Conservation (phyloP, 257 asterid species). For the Lycium ferocissimum region DNA sequence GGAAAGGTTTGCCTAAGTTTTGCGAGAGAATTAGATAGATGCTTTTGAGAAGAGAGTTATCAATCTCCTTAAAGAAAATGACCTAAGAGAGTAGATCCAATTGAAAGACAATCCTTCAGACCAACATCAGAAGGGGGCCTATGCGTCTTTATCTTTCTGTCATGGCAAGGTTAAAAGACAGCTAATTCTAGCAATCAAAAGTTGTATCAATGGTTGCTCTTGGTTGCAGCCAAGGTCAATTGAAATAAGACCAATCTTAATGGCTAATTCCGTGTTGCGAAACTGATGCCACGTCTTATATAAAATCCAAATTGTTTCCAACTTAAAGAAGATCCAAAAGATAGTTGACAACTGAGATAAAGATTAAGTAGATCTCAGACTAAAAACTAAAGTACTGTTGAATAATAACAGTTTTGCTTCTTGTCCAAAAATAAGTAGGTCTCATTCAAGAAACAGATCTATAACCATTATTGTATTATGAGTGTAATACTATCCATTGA, state of each 20-base stretch:
- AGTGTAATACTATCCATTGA: not conserved
- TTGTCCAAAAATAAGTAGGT: not conserved
- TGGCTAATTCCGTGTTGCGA: not conserved
- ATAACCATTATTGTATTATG: not conserved
- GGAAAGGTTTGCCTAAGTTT: not conserved
- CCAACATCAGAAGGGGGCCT: not conserved
- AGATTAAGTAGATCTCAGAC: too few relatives aligned
- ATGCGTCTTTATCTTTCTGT: not conserved
- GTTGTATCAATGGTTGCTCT: not conserved
- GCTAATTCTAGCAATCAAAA: not conserved
- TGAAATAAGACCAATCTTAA: not conserved
- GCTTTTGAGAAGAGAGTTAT: not conserved
- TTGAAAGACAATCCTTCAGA: not conserved
- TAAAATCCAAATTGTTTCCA: not conserved
- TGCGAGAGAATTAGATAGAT: not conserved
- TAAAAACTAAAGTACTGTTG: too few relatives aligned
- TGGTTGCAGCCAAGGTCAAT: not conserved
- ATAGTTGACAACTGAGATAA: not conserved
- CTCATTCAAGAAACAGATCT: not conserved
- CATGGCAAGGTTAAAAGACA: slow-evolving; percentile 14
- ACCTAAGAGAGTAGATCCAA: not conserved
- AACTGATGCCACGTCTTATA: not conserved
- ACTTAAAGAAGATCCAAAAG: not conserved
- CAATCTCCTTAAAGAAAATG: not conserved
- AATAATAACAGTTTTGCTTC: not conserved